Conservation (phyloP, 371 early-diverging fungal species). For the Zychaea mexicana region DNA sequence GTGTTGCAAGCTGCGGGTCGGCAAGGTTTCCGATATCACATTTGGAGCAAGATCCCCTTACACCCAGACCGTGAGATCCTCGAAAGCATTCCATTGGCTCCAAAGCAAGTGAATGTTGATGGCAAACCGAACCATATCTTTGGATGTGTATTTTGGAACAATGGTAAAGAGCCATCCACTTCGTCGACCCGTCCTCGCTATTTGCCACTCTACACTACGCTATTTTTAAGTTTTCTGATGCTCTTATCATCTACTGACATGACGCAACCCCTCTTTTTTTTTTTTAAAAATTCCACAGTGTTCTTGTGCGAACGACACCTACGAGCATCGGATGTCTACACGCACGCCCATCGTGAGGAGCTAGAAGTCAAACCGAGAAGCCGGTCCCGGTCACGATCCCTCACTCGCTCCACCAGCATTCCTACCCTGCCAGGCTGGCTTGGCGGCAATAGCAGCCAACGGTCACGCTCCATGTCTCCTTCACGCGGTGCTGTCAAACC, state of each 20-base stretch:
- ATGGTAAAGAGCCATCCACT: slow-evolving; percentile 32
- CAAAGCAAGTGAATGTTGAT: background rate
- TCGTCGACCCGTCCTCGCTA: too few species aligned
- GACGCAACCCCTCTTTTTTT: background rate
- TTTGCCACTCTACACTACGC: too few species aligned
- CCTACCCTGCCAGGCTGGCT: slow-evolving; percentile 41
- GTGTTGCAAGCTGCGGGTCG: slow-evolving; percentile 34
- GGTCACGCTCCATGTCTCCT: slow-evolving; percentile 33
- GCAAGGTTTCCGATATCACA: slow-evolving; percentile 34
- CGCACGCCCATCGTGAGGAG: slow-evolving; percentile 26
- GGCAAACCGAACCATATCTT: slow-evolving; percentile 32
- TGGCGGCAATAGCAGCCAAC: slow-evolving; percentile 23
- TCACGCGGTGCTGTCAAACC: slow-evolving; percentile 19
- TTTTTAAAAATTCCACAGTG: slow-evolving; percentile 17
- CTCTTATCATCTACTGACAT: background rate
- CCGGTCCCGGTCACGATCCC: slow-evolving; percentile 42
- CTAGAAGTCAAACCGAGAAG: slow-evolving; percentile 16
- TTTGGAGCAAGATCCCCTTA: slow-evolving; percentile 22
- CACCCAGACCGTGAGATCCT: background rate
- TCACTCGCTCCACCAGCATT: slow-evolving; percentile 41
- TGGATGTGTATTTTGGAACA: slow-evolving; percentile 51
- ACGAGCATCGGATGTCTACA: slow-evolving; percentile 26
- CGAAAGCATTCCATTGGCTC: background rate
- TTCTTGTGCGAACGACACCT: slow-evolving; percentile 39
- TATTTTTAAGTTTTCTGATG: background rate